phyloP scores from a whole-genome alignment of 129 eudicot genomes.

The Chrysanthemum makinoi region DNA sequence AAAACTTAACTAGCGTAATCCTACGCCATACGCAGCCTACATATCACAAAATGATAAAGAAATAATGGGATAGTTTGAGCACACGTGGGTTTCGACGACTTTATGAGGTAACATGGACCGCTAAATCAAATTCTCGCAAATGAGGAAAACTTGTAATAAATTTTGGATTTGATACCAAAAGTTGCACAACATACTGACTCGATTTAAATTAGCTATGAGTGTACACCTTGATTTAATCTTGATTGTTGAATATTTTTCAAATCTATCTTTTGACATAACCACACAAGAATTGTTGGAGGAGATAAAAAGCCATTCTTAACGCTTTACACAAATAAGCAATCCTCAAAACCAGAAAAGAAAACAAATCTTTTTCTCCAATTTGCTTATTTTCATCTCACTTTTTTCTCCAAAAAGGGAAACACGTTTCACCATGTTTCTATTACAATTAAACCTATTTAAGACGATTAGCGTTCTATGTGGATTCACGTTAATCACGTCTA shows the following conservation, averaged over 20 bases:
- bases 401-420: background rate
- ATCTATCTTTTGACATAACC: conserved; percentile 11
- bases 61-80: background rate
- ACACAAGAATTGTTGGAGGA: conserved; percentile 33
- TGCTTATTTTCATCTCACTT: background rate
- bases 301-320: conserved; percentile 23
- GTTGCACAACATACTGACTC: background rate
- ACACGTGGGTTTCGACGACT: background rate
- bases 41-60: background rate
- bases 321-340: conserved; percentile 20
- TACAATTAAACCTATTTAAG: background rate
- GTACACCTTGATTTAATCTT: background rate
- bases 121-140: background rate
- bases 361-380: background rate
- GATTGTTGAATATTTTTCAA: too few species aligned
- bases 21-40: too few species aligned
- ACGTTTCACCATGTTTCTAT: background rate
- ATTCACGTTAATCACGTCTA: conserved; percentile 21
- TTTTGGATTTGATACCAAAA: background rate
- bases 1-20: too few species aligned
- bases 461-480: background rate
- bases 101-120: background rate
- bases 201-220: too few species aligned
- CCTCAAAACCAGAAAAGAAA: conserved; percentile 16
- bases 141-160: background rate